Evolutionary conservation across 768 basidiomycete species (phyloP).

Genomic region (Antrodiella citrinella): DNA sequence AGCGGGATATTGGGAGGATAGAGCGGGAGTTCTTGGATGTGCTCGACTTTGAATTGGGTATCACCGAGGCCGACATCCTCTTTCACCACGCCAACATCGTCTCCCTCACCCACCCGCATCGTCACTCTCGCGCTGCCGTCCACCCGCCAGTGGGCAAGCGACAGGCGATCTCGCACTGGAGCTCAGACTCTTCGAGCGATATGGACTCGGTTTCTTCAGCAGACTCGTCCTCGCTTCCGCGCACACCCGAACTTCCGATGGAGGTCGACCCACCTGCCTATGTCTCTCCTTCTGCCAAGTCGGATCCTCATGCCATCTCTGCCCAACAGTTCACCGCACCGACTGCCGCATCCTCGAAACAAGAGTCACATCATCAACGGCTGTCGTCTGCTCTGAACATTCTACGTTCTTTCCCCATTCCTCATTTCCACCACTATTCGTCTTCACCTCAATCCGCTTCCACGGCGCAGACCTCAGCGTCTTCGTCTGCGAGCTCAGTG

Average conservation of each 20-base stretch:
- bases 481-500: constrained; percentile 1
- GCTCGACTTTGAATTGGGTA: constrained; percentile 63
- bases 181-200: neutral
- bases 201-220: neutral
- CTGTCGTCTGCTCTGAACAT: constrained; percentile 19
- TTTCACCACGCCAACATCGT: constrained; percentile 31
- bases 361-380: constrained; percentile 6
- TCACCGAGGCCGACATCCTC: constrained; percentile 59
- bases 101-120: constrained; percentile 22
- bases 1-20: constrained; percentile 72
- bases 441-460: neutral
- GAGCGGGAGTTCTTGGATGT: constrained; percentile 79
- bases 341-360: neutral
- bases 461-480: neutral
- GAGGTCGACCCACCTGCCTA: constrained; percentile 10
- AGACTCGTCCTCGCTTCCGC: neutral
- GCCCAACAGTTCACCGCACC: neutral
- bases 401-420: constrained; percentile 22
- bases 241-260: constrained; percentile 1
- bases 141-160: neutral
- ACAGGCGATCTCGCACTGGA: neutral
- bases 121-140: constrained; percentile 3
- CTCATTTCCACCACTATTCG: constrained; percentile 15
- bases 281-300: constrained; percentile 12
- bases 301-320: neutral